Evolutionary conservation across 139 green algal genomes (phyloP).

Genomic region (Tetradesmus lagerheimii): DNA sequence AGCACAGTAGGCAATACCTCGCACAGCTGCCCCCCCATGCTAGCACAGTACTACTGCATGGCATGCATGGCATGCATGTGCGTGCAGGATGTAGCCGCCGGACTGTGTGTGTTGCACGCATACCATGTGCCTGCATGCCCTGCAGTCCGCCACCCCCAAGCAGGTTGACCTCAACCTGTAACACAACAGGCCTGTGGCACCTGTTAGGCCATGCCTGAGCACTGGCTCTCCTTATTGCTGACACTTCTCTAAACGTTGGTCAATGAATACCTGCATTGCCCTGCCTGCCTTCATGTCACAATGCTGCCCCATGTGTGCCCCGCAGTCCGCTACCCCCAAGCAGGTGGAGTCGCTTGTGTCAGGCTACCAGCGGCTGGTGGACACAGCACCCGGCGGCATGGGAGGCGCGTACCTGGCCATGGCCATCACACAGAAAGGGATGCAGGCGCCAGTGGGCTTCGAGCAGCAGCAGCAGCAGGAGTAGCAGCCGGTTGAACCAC

Average conservation of each 20-base stretch:
- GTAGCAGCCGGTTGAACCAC: no score
- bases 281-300: neutral
- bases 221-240: no score
- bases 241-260: no score
- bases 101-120: no score
- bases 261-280: neutral
- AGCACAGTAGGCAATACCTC: no score
- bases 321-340: constrained; percentile 26
- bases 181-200: no score
- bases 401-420: constrained; percentile 66
- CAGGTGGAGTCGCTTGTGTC: constrained; percentile 52
- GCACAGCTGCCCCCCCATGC: no score
- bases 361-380: constrained; percentile 56
- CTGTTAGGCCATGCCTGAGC: no score
- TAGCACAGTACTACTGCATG: no score
- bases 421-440: constrained; percentile 22
- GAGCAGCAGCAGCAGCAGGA: neutral
- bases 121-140: constrained; percentile 20
- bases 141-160: constrained; percentile 25
- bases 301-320: neutral
- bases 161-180: no score
- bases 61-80: no score
- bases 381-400: constrained; percentile 57
- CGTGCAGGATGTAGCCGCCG: no score
- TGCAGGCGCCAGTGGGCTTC: constrained; percentile 37